Evolutionary conservation across 305 asterid genomes (phyloP).

Genomic region (Vinca major): DNA sequence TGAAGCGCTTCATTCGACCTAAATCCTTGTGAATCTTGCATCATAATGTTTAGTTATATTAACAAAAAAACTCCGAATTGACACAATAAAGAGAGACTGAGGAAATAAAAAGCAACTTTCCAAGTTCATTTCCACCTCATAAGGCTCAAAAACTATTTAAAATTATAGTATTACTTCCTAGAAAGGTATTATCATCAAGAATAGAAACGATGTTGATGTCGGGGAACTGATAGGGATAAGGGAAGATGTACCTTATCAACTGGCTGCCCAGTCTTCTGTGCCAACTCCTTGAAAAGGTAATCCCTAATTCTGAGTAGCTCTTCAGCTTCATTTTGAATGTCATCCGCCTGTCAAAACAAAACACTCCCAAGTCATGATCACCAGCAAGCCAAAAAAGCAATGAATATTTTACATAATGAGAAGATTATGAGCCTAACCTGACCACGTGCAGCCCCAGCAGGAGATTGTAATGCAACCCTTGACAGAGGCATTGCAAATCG

Average conservation of each 20-base stretch:
- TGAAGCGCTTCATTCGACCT: constrained; percentile 54
- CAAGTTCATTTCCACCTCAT: too few species aligned
- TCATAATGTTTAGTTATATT: neutral
- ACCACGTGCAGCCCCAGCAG: constrained; percentile 97
- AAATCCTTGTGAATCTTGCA: constrained; percentile 76
- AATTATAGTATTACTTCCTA: too few species aligned
- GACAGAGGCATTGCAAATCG: constrained; percentile 80
- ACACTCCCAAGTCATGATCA: constrained; percentile 6
- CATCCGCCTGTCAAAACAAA: constrained; percentile 61
- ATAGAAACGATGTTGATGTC: neutral
- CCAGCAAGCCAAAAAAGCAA: constrained; percentile 6
- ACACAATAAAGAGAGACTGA: too few species aligned
- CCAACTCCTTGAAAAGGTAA: constrained; percentile 88
- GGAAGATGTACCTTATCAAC: constrained; percentile 51
- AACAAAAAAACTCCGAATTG: too few species aligned
- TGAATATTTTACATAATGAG: constrained; percentile 5
- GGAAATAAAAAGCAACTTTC: too few species aligned
- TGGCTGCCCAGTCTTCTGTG: constrained; percentile 85
- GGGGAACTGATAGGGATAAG: neutral
- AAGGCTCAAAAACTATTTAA: too few species aligned
- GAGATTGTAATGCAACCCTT: constrained; percentile 61
- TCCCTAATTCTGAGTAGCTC: constrained; percentile 81
- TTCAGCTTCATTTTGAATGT: constrained; percentile 70
- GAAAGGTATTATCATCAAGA: neutral
- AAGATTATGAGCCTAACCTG: constrained; percentile 44